Percentiles rank a stretch among this genome's conserved stretches.
Conservation (phyloP, 257 asterid genomes). For the Cinchona pubescens region DNA sequence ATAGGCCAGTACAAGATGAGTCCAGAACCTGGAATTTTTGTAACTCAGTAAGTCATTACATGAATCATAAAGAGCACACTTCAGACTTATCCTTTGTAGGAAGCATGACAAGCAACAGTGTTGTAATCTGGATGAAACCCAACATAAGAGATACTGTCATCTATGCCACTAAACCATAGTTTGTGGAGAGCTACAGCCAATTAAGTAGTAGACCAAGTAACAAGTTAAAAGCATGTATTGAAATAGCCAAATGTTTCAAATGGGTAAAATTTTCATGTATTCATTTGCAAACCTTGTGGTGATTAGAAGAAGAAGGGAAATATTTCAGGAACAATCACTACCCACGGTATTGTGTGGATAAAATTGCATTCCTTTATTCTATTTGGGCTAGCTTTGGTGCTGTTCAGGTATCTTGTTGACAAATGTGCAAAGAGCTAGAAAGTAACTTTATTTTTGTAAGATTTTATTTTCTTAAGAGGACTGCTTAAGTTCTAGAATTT, state of each 20-base stretch:
- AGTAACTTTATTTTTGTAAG: not conserved
- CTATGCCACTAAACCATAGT: not conserved
- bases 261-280: not conserved
- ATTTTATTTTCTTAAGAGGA: not conserved
- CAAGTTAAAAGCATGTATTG: not conserved
- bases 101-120: not conserved
- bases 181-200: not conserved
- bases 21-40: slow-evolving; percentile 74
- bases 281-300: not conserved
- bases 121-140: not conserved
- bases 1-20: slow-evolving; percentile 88
- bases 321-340: not conserved
- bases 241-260: not conserved
- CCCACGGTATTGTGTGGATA: not conserved
- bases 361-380: not conserved
- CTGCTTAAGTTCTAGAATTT: not conserved
- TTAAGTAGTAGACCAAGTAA: not conserved
- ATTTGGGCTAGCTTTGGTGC: not conserved
- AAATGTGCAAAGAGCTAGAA: not conserved
- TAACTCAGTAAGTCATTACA: not conserved
- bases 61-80: not conserved
- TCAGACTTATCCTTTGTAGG: not conserved
- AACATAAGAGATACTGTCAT: not conserved
- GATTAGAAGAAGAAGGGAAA: not conserved
- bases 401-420: not conserved